Evolutionary conservation across 1,284 basidiomycete genomes (phyloP), one percentile per base, ranked within the genome.

Genomic region (Cutaneotrichosporon mucoides): DNA sequence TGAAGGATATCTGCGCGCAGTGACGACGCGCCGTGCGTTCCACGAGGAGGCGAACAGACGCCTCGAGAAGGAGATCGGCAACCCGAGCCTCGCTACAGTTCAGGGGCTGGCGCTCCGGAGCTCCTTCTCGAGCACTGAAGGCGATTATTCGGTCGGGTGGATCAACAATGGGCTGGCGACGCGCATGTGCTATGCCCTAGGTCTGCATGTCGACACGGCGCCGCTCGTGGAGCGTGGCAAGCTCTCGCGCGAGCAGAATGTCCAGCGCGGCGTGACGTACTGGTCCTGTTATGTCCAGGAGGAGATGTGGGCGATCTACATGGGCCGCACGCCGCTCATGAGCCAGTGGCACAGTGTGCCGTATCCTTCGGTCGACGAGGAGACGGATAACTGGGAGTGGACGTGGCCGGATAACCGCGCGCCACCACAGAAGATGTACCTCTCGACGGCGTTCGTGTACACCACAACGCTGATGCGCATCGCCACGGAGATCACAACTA

Each of bases 51-150:
- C 86, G 1, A 84, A 84, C 72, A 79, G 76, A 11, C 81, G 79
- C 63, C 76, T 87, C 42, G 84, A 86, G 54, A 70, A 70, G 0
- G 86, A 88, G 69, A 84, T 83, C 60, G 79, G 81, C 59, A 61
- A 80, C 50, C 86, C 86, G 2, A 84, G 82, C 43, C 76, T 87
- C 24, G 82, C 84, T 55, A 80, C 84, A 5, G 82, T 87, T 2
- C 82, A 84, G 46, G 85, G 82, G 1, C 70, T 88, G 12, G 81
- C 82, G 1, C 74, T 84, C n/a, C 64, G 86, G 10, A 82, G 82
- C 4, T 84, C 82, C 59, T 86, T 82, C 69, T 82, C 86, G 66
- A 84, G 82, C 5, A 80, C 82, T 0, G 47, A 60, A 9, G 69
- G 67, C n/a, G 66, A 72, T 16, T 66, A 72, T 48, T 63, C 63